phyloP scores from a whole-genome alignment of 108 stramenopile species.

The Aureococcus anophagefferens region DNA sequence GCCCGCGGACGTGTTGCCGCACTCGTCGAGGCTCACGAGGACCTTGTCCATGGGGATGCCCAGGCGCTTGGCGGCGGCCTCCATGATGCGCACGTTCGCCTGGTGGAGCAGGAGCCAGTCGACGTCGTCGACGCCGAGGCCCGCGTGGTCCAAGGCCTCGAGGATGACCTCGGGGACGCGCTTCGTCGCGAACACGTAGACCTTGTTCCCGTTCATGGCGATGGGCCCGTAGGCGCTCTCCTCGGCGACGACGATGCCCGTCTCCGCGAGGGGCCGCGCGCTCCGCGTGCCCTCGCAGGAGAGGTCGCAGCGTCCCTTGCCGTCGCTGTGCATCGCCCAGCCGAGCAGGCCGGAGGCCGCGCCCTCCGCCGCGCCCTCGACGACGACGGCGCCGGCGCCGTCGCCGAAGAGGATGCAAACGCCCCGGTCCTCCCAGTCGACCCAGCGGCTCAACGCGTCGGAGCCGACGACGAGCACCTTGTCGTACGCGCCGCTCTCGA shows the following conservation, averaged over 20 bases:
- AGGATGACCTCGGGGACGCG: constrained; percentile 78
- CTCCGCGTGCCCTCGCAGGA: neutral
- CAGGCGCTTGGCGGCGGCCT: constrained; percentile 75
- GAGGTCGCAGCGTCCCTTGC: constrained; percentile 34
- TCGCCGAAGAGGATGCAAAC: constrained; percentile 91
- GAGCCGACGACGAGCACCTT: constrained; percentile 79
- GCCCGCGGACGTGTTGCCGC: constrained; percentile 89
- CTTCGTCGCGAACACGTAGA: constrained; percentile 89
- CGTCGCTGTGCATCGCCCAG: constrained; percentile 83
- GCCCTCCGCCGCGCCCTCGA: constrained; percentile 44
- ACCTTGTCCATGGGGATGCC: constrained; percentile 85
- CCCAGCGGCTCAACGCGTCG: constrained; percentile 82
- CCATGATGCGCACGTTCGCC: constrained; percentile 96
- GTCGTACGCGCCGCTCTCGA: constrained; percentile 47
- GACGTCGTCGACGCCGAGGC: constrained; percentile 72
- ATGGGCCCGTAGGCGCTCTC: constrained; percentile 63
- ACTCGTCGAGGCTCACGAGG: constrained; percentile 72
- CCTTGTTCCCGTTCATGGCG: constrained; percentile 83
- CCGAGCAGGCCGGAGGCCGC: constrained; percentile 65
- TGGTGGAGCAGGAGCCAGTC: constrained; percentile 88
- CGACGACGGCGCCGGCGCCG: constrained; percentile 89
- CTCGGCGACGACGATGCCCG: constrained; percentile 23
- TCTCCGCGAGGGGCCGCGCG: neutral
- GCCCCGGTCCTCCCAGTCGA: constrained; percentile 94
- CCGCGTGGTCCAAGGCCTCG: constrained; percentile 77